Evolutionary conservation across 768 basidiomycete genomes (phyloP), one percentile per base, ranked within the genome.

Genomic region (Mycena floridula): DNA sequence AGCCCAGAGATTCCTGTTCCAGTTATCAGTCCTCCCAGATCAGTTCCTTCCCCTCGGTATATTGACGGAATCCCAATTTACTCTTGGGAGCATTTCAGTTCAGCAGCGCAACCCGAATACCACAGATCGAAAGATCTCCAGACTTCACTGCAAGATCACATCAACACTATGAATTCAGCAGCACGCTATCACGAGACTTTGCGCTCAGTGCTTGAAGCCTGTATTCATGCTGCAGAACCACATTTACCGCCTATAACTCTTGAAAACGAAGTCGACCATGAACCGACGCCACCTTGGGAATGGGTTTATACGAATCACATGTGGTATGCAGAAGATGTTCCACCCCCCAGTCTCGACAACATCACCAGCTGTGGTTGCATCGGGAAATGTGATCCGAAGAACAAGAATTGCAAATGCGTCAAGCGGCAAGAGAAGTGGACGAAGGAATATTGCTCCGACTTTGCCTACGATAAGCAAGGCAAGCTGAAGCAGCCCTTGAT

Each of bases 251-350:
- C 64, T 5, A 86, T 95, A 53, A 62, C 63, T 13, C 73, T 95
- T 21, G 58, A 78, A 41, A 91, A 93, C 54, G 60, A 73, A 0
- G 66, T 89, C 20, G 88, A 89, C 48, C 51, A 69, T 7, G 83
- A 85, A 48, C 69, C 77, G 8, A 76, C 82, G 18, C 91, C 92
- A 0, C 76, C 76, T 21, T 90, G 86, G 78, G 91, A 95, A 54
- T 96, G 93, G 54, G 70, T 82, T 48, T 95, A 95, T 59, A 81
- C 86, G 9, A 93, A 95, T 59, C 64, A 77, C 42, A 79, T 92
- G 70, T 85, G 86, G 73, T 80, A 82, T 47, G 78, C 76, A 2
- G 71, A 80, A 11, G 78, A 69, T 4, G 84, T 93, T 2, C 80
- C 82, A 0, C 72, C 72, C 9, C 84, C 89, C 1, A 80, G 86